Percentiles rank a stretch among this genome's conserved stretches.
Evolutionary conservation across 768 basidiomycete genomes (phyloP).

Genomic region (Auricularia cornea): DNA sequence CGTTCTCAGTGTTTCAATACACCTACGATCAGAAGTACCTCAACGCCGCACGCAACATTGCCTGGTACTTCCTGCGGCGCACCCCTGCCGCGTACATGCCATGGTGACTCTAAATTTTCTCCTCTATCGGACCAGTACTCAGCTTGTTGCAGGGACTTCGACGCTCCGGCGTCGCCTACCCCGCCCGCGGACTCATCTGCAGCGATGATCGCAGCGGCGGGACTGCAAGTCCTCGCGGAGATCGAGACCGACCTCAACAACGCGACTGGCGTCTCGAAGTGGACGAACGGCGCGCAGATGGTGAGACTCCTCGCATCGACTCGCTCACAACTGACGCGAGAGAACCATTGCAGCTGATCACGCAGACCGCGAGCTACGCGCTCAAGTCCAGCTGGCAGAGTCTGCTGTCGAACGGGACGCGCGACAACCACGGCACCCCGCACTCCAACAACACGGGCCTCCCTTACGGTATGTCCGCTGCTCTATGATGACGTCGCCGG

Average conservation of each 20-base stretch:
- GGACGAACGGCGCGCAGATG: constrained; percentile 1
- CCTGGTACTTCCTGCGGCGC: constrained; percentile 4
- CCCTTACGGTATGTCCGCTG: constrained; percentile 2
- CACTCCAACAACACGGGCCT: constrained; percentile 4
- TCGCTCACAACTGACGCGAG: neutral
- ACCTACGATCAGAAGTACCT: neutral
- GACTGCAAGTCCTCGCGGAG: constrained; percentile 1
- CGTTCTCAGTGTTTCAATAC: constrained; percentile 7
- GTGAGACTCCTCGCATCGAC: neutral
- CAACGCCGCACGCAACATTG: constrained; percentile 2
- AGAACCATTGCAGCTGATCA: neutral
- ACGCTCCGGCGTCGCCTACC: neutral
- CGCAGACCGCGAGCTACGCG: constrained; percentile 3
- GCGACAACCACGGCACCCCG: constrained; percentile 4
- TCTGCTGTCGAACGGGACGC: constrained; percentile 3
- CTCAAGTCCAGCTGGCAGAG: neutral
- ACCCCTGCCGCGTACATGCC: neutral
- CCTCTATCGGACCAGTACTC: too few relatives aligned
- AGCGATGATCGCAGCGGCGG: constrained; percentile 6
- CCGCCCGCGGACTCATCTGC: constrained; percentile 4
- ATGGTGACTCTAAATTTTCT: neutral
- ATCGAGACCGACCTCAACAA: neutral
- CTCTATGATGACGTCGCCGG: too few relatives aligned
- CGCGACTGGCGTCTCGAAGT: neutral
- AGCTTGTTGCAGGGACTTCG: constrained; percentile 7